phyloP scores from a whole-genome alignment of 2,329 filamentous ascomycete genomes.

The Penicillium brevicompactum region DNA sequence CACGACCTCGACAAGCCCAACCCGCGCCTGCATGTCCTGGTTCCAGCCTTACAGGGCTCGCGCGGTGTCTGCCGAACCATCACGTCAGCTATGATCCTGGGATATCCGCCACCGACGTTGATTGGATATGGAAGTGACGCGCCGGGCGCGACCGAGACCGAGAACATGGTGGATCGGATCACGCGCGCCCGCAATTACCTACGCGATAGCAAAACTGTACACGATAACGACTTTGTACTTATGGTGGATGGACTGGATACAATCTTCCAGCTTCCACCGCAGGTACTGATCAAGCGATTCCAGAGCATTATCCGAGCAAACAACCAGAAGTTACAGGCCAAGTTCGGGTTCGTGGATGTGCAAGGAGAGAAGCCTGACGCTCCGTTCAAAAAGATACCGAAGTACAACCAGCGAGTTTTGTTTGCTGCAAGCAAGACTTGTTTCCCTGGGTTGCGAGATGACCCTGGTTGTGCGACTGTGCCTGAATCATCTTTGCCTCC shows the following conservation, averaged over 20 bases:
- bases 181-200: slow-evolving; percentile 52
- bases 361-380: slow-evolving; percentile 20
- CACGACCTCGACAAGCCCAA: slow-evolving; percentile 36
- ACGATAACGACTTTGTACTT: slow-evolving; percentile 63
- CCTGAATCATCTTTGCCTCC: slow-evolving; percentile 55
- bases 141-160: slow-evolving; percentile 35
- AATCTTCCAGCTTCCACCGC: slow-evolving; percentile 66
- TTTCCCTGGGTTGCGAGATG: slow-evolving; percentile 43
- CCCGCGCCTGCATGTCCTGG: slow-evolving; percentile 57
- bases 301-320: slow-evolving; percentile 56
- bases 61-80: slow-evolving; percentile 59
- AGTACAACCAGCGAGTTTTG: slow-evolving; percentile 56
- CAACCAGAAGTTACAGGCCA: slow-evolving; percentile 54
- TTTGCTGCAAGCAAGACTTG: slow-evolving; percentile 60
- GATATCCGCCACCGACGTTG: slow-evolving; percentile 60
- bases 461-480: slow-evolving; percentile 56
- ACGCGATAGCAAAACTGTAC: slow-evolving; percentile 48
- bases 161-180: slow-evolving; percentile 50
- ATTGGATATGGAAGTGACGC: slow-evolving; percentile 47
- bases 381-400: slow-evolving; percentile 34
- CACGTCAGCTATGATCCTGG: slow-evolving; percentile 59
- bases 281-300: slow-evolving; percentile 65
- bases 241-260: slow-evolving; percentile 66
- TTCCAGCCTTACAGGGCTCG: slow-evolving; percentile 53
- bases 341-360: slow-evolving; percentile 48